Percentiles rank a stretch among this genome's conserved stretches.
These are phyloP conservation scores for Butyriboletus appendiculatus DNA, from an alignment of 1,284 basidiomycete species.

Conservation along the genomic window DNA sequence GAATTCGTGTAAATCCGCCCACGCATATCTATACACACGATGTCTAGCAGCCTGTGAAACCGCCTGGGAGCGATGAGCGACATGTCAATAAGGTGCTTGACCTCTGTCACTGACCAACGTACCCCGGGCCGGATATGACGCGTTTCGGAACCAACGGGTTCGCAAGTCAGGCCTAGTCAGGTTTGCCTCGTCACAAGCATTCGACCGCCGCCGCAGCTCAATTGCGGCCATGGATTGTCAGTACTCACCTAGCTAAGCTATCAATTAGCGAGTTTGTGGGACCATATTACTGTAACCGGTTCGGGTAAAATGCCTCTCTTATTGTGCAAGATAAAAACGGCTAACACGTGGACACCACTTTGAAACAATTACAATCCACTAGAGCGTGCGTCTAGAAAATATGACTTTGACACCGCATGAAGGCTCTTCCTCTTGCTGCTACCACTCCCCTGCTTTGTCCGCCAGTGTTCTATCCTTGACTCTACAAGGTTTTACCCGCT, in stretches of 20 bases:
- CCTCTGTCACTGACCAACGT: too few relatives aligned
- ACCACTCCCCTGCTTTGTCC: neutral
- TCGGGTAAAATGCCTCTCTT: constrained; percentile 19
- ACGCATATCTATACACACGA: too few relatives aligned
- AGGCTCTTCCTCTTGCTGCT: constrained; percentile 1
- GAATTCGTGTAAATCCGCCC: neutral
- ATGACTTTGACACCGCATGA: constrained; percentile 6
- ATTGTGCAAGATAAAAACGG: constrained; percentile 26
- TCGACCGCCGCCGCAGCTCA: too few relatives aligned
- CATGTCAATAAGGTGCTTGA: too few relatives aligned
- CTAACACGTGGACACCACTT: constrained; percentile 2
- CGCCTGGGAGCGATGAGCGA: too few relatives aligned
- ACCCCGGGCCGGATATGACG: too few relatives aligned
- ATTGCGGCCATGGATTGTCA: too few relatives aligned
- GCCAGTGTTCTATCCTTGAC: neutral
- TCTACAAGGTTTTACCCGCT: neutral
- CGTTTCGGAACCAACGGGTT: too few relatives aligned
- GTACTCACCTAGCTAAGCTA: too few relatives aligned
- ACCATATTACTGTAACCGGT: neutral
- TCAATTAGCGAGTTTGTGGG: neutral
- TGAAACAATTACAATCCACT: constrained; percentile 24
- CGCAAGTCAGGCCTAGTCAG: too few relatives aligned
- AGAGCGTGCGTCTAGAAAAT: constrained; percentile 8
- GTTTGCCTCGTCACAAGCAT: too few relatives aligned
- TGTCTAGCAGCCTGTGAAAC: neutral